Conservation (phyloP, 2,329 filamentous ascomycete genomes). For the Curvularia sp. region DNA sequence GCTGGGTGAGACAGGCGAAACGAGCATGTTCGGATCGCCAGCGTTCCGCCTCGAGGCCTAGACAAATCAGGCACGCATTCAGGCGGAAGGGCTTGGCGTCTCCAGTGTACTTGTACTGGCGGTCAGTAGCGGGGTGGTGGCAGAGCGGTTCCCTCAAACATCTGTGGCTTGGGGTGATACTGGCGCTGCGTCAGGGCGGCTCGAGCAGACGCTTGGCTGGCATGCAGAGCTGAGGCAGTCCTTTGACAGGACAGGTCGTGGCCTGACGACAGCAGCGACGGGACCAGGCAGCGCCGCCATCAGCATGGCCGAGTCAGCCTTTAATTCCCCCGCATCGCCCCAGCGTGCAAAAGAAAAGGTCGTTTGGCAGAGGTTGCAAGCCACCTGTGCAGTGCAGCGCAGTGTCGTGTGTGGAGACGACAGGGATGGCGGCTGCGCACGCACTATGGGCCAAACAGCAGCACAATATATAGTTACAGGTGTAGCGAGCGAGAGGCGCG, state of each 20-base stretch:
- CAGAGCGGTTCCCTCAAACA: conserved; percentile 43
- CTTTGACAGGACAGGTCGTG: conserved; percentile 20
- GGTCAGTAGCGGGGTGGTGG: conserved; percentile 33
- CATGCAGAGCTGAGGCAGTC: conserved; percentile 7
- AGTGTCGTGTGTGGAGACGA: conserved; percentile 19
- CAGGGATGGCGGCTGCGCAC: conserved; percentile 21
- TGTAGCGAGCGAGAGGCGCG: not conserved
- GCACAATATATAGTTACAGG: conserved; percentile 8
- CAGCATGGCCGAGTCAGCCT: conserved; percentile 1
- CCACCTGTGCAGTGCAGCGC: conserved; percentile 16
- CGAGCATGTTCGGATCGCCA: conserved; percentile 38
- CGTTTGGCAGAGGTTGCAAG: conserved; percentile 15
- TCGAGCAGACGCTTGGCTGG: conserved; percentile 27
- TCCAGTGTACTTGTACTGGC: conserved; percentile 29
- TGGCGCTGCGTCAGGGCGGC: conserved; percentile 39
- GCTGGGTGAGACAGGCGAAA: conserved; percentile 48
- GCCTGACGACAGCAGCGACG: conserved; percentile 8
- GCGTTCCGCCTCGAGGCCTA: conserved; percentile 46
- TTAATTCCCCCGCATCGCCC: conserved; percentile 11
- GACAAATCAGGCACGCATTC: conserved; percentile 33
- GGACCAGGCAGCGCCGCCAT: not conserved
- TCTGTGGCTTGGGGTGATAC: conserved; percentile 40
- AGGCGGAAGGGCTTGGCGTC: conserved; percentile 36
- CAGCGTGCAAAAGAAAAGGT: conserved; percentile 9
- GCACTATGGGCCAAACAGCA: conserved; percentile 17